Evolutionary conservation across 179 eudicot species (phyloP).

Genomic region (Pouteria campechiana): DNA sequence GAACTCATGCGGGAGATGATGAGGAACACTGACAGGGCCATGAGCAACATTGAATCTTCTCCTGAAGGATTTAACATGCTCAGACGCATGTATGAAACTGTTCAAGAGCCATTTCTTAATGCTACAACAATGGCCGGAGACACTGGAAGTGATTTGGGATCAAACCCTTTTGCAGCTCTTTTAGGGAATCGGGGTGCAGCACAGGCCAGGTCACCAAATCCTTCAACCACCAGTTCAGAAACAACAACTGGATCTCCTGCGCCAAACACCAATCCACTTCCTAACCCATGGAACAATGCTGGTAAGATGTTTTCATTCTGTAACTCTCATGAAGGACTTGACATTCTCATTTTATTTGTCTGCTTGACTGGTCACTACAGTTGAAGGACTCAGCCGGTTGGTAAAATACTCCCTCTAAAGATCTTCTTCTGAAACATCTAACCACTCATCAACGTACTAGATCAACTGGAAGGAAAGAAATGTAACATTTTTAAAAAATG

Average conservation of each 20-base stretch:
- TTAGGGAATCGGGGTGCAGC: conserved; percentile 63
- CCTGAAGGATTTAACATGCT: conserved; percentile 99
- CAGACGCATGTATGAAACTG: conserved; percentile 98
- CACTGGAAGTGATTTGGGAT: conserved; percentile 37
- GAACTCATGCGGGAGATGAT: conserved; percentile 99
- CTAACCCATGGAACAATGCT: conserved; percentile 74
- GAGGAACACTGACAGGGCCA: conserved; percentile 98
- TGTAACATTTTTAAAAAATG: no score
- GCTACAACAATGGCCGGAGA: conserved; percentile 74
- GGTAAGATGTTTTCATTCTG: conserved; percentile 11
- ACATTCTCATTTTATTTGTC: no score
- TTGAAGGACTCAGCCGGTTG: no score
- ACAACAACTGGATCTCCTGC: conserved; percentile 31
- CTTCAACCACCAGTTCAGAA: conserved; percentile 60
- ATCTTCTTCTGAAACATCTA: no score
- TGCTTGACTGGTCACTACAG: no score
- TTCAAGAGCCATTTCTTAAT: conserved; percentile 92
- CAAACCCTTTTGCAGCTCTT: conserved; percentile 90
- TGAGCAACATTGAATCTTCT: conserved; percentile 98
- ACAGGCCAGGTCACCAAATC: conserved; percentile 33
- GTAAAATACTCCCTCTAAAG: no score
- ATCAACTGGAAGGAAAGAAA: no score
- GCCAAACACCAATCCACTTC: conserved; percentile 86
- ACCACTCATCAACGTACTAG: no score
- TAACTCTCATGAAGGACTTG: neutral